Percentiles rank a stretch among this genome's conserved stretches.
Evolutionary conservation across 1,284 basidiomycete species (phyloP).

Genomic region (Pyrrhoderma lamaoense): DNA sequence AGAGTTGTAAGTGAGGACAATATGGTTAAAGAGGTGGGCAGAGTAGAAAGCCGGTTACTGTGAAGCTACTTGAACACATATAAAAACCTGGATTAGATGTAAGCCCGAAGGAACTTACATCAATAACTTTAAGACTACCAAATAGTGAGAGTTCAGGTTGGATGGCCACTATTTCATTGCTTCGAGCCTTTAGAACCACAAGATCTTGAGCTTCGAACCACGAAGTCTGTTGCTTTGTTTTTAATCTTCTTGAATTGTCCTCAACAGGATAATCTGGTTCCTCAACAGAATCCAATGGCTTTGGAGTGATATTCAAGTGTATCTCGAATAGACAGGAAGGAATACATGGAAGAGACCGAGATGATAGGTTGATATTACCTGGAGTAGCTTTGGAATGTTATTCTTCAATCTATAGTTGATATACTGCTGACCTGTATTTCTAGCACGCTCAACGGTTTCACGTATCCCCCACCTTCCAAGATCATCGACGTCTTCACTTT

Average conservation of each 20-base stretch:
- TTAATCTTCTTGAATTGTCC: conserved; percentile 26
- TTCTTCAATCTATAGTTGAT: conserved; percentile 7
- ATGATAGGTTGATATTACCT: conserved; percentile 61
- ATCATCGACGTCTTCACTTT: conserved; percentile 44
- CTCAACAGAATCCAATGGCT: conserved; percentile 52
- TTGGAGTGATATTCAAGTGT: conserved; percentile 64
- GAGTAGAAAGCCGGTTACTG: conserved; percentile 52
- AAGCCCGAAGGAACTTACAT: conserved; percentile 41
- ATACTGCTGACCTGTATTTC: conserved; percentile 60
- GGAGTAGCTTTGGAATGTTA: conserved; percentile 19
- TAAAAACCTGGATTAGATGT: conserved; percentile 4
- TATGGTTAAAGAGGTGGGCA: conserved; percentile 36
- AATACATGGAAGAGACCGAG: conserved; percentile 59
- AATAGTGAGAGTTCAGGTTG: conserved; percentile 76
- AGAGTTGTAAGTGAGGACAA: conserved; percentile 40
- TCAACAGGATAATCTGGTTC: conserved; percentile 49
- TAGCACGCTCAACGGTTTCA: conserved; percentile 68
- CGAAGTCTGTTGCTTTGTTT: conserved; percentile 37
- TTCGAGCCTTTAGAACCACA: conserved; percentile 63
- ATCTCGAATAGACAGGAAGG: conserved; percentile 74
- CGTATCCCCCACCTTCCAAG: conserved; percentile 62
- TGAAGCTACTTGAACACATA: conserved; percentile 45
- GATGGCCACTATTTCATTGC: conserved; percentile 68
- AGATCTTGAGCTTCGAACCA: conserved; percentile 79
- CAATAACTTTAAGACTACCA: conserved; percentile 67